phyloP scores from a whole-genome alignment of 106 monocot genomes.

The Platanthera zijinensis region DNA sequence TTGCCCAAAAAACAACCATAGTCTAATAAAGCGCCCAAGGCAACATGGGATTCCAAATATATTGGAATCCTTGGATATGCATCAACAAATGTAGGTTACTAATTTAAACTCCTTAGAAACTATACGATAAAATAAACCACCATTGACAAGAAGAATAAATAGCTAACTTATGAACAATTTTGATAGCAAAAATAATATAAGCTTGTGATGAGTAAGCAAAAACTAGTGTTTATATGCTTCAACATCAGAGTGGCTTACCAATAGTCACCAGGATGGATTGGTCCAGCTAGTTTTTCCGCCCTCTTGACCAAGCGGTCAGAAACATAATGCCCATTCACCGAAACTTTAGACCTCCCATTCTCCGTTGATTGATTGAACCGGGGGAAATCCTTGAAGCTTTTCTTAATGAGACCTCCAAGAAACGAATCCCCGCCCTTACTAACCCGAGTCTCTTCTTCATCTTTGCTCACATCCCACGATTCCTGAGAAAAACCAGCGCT shows the following conservation, averaged over 20 bases:
- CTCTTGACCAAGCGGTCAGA: constrained; percentile 77
- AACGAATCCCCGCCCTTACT: constrained; percentile 73
- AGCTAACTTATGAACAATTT: neutral
- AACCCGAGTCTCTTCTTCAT: constrained; percentile 34
- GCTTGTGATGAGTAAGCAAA: neutral
- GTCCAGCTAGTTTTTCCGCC: constrained; percentile 87
- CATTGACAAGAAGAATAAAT: neutral
- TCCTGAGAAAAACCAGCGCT: constrained; percentile 47
- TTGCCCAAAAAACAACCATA: too few relatives aligned
- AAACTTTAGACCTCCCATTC: constrained; percentile 53
- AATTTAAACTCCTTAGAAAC: neutral
- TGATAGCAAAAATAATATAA: neutral
- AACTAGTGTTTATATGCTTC: neutral
- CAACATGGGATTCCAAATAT: too few relatives aligned
- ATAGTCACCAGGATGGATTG: constrained; percentile 78
- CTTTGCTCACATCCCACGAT: constrained; percentile 32
- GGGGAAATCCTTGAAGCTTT: constrained; percentile 67
- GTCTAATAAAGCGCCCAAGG: too few relatives aligned
- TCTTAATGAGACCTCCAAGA: constrained; percentile 75
- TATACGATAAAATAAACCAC: neutral
- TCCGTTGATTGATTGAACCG: constrained; percentile 39
- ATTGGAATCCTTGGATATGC: too few relatives aligned
- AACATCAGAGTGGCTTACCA: constrained; percentile 41
- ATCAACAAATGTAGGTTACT: neutral
- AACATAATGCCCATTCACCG: constrained; percentile 67